Base-by-base conservation (phyloP, 2,329 filamentous ascomycete species). In the Colletotrichum falcatum region DNA sequence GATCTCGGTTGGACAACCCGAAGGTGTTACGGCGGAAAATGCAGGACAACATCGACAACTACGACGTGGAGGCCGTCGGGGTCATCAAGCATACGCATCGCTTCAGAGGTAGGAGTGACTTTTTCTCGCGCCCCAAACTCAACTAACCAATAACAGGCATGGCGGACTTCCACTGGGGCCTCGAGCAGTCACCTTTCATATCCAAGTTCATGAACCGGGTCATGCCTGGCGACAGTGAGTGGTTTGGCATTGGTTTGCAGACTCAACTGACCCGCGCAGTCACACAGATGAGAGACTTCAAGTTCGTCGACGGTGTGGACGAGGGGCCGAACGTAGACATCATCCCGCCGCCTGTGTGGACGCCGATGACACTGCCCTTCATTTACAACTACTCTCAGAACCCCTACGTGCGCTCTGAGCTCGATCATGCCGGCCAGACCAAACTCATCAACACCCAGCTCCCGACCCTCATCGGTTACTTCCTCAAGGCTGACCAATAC, bases 301-400 rank as follows among this genome's bases (percentile, higher is more conserved):
- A 87, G 56, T 82, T 95, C 54, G 82, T 90, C 64, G 83, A 89
- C 61, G 85, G 84, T 61, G 88, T 88, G 74, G 87, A 89, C 8
- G 80, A 83, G 33, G 83, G 82, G 2, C 82, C 84, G 37, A 86
- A 90, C 60, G 87, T 90, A 42, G 92, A 95, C 74, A 87, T 97
- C 54, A 87, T 95, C 48, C 93, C 94, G 16, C 93, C 94, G 0
- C 93, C 94, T 0, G 87, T 90, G n/a, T 93, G 94, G 79, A 91
- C 92, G 2, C 90, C 92, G 66, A 90, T 91, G 78, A 87, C 88
- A 18, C 83, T 95, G 42, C 93, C 93, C 3, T 95, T 94, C 81
- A 91, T 89, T 76, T 93, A 91, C 80, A 90, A 90, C 73, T 98
- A 97, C 81, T 91, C 92, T 46, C 95, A 98, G 81, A 97, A 97